Evolutionary conservation across 352 stramenopile species (phyloP), one percentile per base, ranked within the genome.

Genomic region (Phytophthora cajani): DNA sequence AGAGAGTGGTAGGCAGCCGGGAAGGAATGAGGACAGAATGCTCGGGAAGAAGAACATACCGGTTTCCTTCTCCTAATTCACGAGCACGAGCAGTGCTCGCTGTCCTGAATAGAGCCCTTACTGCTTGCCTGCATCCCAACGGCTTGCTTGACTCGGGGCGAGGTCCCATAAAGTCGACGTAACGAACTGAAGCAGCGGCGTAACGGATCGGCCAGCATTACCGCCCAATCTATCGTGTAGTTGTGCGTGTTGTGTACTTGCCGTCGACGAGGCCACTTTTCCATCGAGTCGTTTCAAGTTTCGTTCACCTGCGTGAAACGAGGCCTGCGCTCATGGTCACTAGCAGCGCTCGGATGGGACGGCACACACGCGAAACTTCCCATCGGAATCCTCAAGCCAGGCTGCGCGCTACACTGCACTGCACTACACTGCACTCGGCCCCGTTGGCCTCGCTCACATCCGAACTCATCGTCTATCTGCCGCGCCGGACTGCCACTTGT

Each of bases 401-500:
- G 30, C 36, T 23, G 62, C 46, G n/a, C 49, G 27, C 27, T 30
- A 6, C 11, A 50, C 40, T 32, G 42, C 46, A 52, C 38, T 33
- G 38, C 11, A 50, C 40, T 32, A 27, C 46, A 52, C 38, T 36
- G 38, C 56, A 61, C 10, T 56, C 40, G n/a, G 46, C 58, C 27
- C 17, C 3, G 21, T 21, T 59, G 49, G 23, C 55, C 47, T 9
- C 49, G 30, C 55, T 79, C 72, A 79, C 67, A 76, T 79, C 59
- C 51, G 61, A 76, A 79, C 72, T 79, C 62, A 70, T 75, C 67
- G 58, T 65, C 59, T 76, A 65, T 72, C 57, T 73, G 57, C 50
- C 63, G 66, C 49, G 33, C 21, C 25, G 50, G 49, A 19, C 44
- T 40, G 16, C 60, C 44, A 33, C 33, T 55, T 40, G 36, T 54